A percentile compares a stretch with the other conserved stretches of the same genome.
These are phyloP conservation scores for Hymenoscyphus occultus DNA, from an alignment of 2,329 filamentous ascomycete genomes.

Conservation along the genomic window DNA sequence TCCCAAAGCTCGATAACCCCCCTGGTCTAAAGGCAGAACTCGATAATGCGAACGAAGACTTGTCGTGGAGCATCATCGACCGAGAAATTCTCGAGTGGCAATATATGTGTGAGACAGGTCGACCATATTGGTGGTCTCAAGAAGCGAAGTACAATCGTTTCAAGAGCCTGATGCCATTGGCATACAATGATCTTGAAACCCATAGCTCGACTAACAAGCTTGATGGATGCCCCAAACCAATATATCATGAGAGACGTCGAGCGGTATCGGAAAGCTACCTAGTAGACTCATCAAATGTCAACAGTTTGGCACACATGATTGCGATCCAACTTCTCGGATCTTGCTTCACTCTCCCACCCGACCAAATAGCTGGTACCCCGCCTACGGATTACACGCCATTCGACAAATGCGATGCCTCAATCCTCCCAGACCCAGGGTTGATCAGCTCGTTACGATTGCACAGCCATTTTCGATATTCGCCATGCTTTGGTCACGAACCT, in stretches of 20 bases:
- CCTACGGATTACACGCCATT: constrained; percentile 17
- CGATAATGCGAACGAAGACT: constrained; percentile 16
- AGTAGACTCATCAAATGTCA: constrained; percentile 18
- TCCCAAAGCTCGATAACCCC: constrained; percentile 18
- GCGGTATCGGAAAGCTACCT: constrained; percentile 30
- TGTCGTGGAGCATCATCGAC: constrained; percentile 32
- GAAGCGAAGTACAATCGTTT: constrained; percentile 25
- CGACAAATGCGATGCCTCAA: constrained; percentile 8
- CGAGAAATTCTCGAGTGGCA: constrained; percentile 36
- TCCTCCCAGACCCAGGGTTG: constrained; percentile 28
- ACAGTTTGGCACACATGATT: constrained; percentile 34
- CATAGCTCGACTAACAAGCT: constrained; percentile 21
- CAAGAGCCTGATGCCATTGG: constrained; percentile 15
- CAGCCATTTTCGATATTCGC: constrained; percentile 34
- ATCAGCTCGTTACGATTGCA: constrained; percentile 37
- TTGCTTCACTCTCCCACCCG: constrained; percentile 35
- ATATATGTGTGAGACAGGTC: constrained; percentile 32
- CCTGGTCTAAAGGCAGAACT: constrained; percentile 11
- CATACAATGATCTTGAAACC: constrained; percentile 12
- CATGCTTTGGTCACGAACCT: constrained; percentile 35
- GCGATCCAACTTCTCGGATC: constrained; percentile 34
- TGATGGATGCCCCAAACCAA: constrained; percentile 12
- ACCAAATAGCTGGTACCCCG: constrained; percentile 18
- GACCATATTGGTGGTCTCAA: constrained; percentile 36
- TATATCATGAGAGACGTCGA: constrained; percentile 14